These are phyloP conservation scores for Metschnikowia shivogae DNA, from an alignment of 805 yeast genomes.

Conservation along the genomic window DNA sequence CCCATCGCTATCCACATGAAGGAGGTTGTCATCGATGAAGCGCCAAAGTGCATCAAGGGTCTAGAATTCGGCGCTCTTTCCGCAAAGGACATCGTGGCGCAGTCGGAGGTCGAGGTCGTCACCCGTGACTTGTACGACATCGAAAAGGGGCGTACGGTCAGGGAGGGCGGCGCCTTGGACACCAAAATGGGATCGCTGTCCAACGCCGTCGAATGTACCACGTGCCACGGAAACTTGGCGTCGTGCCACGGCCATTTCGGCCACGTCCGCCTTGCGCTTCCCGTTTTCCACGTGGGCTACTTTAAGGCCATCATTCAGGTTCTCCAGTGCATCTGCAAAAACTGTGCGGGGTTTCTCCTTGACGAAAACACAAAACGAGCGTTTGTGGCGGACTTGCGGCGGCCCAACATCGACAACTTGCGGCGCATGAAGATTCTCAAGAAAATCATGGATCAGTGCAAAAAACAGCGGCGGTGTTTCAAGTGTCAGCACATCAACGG, in stretches of 20 bases:
- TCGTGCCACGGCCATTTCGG: slow-evolving; percentile 99
- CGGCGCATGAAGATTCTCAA: slow-evolving; percentile 87
- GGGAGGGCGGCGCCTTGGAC: slow-evolving; percentile 83
- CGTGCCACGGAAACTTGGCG: slow-evolving; percentile 89
- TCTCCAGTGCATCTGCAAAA: slow-evolving; percentile 86
- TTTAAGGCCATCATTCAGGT: slow-evolving; percentile 88
- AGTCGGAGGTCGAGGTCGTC: slow-evolving; percentile 89
- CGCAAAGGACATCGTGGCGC: slow-evolving; percentile 85
- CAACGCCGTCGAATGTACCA: slow-evolving; percentile 77
- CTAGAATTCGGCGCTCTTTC: slow-evolving; percentile 91
- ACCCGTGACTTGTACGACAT: slow-evolving; percentile 90
- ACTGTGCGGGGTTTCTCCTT: slow-evolving; percentile 73
- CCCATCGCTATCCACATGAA: slow-evolving; percentile 27
- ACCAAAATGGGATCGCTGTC: slow-evolving; percentile 91
- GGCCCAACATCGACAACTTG: slow-evolving; percentile 85
- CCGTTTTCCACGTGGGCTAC: slow-evolving; percentile 97
- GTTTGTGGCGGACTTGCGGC: slow-evolving; percentile 72
- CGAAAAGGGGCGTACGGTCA: slow-evolving; percentile 84
- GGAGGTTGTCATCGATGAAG: slow-evolving; percentile 62
- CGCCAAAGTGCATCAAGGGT: slow-evolving; percentile 88
- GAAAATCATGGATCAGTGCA: slow-evolving; percentile 84
- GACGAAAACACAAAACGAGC: slow-evolving; percentile 67
- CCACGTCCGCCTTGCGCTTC: slow-evolving; percentile 85
- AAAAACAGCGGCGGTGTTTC: slow-evolving; percentile 88
- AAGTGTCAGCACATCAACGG: slow-evolving; percentile 89